Conservation (phyloP, 208 protist species). For the Trypanosoma avium region DNA sequence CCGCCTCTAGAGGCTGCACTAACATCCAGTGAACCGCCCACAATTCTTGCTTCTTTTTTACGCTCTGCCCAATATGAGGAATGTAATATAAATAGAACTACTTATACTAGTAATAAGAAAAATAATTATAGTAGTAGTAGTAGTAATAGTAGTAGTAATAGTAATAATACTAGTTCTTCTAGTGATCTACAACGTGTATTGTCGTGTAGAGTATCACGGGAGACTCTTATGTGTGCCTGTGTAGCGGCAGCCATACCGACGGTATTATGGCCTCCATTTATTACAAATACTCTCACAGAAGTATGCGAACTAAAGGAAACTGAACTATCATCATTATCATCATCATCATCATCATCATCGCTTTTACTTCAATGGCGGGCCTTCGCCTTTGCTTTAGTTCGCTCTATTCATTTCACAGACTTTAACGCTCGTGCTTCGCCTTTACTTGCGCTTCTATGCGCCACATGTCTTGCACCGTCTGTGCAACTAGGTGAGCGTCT, state of each 20-base stretch:
- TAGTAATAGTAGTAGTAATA: no score
- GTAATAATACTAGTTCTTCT: no score
- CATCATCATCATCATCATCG: no score
- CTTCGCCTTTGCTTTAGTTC: conserved; percentile 13
- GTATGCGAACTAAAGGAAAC: conserved; percentile 6
- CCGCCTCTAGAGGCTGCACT: conserved; percentile 12
- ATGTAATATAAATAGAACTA: no score
- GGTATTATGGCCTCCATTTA: conserved; percentile 35
- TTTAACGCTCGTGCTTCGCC: conserved; percentile 8
- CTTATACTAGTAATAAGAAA: no score
- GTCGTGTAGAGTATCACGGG: conserved; percentile 22
- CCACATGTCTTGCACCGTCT: conserved; percentile 32
- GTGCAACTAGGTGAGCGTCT: conserved; percentile 26
- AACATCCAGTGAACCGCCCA: conserved; percentile 7
- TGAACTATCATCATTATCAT: conserved; percentile 5
- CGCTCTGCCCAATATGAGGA: background rate
- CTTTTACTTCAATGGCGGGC: no score
- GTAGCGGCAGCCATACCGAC: conserved; percentile 30
- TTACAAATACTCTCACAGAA: conserved; percentile 1
- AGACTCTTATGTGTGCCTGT: conserved; percentile 38
- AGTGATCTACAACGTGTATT: conserved; percentile 16
- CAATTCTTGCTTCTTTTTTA: conserved; percentile 22
- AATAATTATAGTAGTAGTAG: no score
- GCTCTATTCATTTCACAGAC: background rate
- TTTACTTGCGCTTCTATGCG: conserved; percentile 36